Conservation (phyloP, 2,329 filamentous ascomycete genomes). For the Alternaria sp. region DNA sequence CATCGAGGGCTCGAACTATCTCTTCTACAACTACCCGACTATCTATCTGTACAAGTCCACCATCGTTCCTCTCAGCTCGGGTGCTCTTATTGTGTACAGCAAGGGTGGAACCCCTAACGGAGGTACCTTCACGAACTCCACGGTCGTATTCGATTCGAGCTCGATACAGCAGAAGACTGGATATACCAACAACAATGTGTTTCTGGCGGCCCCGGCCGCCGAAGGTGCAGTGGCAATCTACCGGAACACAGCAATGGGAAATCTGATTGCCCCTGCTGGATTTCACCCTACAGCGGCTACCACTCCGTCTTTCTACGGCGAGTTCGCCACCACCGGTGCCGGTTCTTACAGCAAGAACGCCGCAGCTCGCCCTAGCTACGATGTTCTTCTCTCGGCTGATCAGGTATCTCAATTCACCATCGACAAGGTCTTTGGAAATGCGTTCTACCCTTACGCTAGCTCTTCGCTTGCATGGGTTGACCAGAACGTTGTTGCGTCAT, state of each 20-base stretch:
- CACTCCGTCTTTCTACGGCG: conserved; percentile 45
- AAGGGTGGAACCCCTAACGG: conserved; percentile 37
- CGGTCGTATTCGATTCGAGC: conserved; percentile 51
- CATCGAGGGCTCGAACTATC: conserved; percentile 53
- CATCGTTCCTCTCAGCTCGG: conserved; percentile 48
- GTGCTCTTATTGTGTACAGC: conserved; percentile 49
- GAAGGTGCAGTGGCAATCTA: conserved; percentile 51
- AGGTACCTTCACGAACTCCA: conserved; percentile 44
- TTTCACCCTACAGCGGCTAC: conserved; percentile 37
- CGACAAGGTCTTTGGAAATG: conserved; percentile 45
- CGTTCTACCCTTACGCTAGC: conserved; percentile 43
- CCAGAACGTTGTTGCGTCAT: conserved; percentile 38
- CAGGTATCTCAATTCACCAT: conserved; percentile 45
- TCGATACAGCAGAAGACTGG: conserved; percentile 42
- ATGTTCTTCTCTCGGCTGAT: conserved; percentile 41
- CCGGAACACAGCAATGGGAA: conserved; percentile 48
- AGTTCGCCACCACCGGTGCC: conserved; percentile 51
- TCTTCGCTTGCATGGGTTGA: conserved; percentile 50
- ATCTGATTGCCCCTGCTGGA: conserved; percentile 48
- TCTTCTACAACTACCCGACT: conserved; percentile 51
- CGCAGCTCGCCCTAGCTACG: conserved; percentile 41
- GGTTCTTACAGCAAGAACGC: conserved; percentile 51
- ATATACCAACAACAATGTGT: conserved; percentile 50
- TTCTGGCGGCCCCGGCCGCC: conserved; percentile 52
- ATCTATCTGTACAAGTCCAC: conserved; percentile 54